Evolutionary conservation across 805 yeast genomes (phyloP).

Genomic region (Metschnikowia continentalis): DNA sequence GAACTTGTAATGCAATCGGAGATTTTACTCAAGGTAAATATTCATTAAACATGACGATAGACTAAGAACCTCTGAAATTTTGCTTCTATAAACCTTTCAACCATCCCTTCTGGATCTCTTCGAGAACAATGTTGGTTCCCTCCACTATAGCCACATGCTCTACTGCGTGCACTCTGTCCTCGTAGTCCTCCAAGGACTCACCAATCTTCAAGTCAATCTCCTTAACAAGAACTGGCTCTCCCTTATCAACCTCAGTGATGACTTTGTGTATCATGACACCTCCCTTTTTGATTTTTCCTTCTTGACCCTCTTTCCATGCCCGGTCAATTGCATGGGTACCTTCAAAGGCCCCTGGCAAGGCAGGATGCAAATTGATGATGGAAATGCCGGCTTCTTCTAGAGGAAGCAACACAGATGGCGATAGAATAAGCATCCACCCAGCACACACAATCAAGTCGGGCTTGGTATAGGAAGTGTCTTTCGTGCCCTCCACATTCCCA

Average conservation of each 20-base stretch:
- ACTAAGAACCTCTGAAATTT: neutral
- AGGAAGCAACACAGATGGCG: constrained; percentile 69
- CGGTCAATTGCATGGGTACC: constrained; percentile 97
- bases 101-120: constrained; percentile 22
- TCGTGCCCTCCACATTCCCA: constrained; percentile 38
- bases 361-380: constrained; percentile 93
- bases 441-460: constrained; percentile 95
- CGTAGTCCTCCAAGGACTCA: constrained; percentile 78
- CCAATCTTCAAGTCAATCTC: constrained; percentile 67
- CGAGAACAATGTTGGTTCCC: constrained; percentile 67
- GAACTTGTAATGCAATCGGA: constrained; percentile 46
- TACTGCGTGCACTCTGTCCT: constrained; percentile 69
- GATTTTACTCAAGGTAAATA: constrained; percentile 7
- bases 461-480: constrained; percentile 32
- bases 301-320: constrained; percentile 93
- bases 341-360: constrained; percentile 94
- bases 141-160: constrained; percentile 94
- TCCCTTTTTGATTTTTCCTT: constrained; percentile 67
- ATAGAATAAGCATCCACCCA: constrained; percentile 95
- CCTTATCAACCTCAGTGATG: constrained; percentile 93
- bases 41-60: constrained; percentile 11
- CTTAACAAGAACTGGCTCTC: constrained; percentile 81
- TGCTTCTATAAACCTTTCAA: constrained; percentile 1
- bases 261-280: constrained; percentile 97
- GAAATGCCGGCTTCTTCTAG: constrained; percentile 58